phyloP scores from a whole-genome alignment of 345 rosid species.

The Acer campestre region DNA sequence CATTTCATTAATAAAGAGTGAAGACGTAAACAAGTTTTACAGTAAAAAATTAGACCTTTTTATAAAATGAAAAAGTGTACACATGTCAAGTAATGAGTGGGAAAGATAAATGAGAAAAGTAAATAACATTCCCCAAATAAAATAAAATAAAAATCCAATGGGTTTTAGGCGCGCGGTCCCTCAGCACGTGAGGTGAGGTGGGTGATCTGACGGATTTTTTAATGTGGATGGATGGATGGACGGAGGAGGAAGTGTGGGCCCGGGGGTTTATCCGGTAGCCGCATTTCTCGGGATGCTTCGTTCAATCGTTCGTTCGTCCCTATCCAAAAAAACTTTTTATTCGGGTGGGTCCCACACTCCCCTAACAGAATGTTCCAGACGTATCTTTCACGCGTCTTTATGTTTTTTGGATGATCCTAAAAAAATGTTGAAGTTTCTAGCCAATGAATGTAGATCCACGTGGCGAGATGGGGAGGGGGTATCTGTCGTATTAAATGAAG shows the following conservation, averaged over 20 bases:
- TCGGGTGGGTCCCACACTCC: conserved; percentile 3
- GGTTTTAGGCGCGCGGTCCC: not conserved
- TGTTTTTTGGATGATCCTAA: not conserved
- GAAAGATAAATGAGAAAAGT: no score
- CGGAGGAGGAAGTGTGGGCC: conserved; percentile 11
- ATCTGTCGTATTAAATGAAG: not conserved
- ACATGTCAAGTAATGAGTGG: no score
- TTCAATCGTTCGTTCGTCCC: conserved; percentile 20
- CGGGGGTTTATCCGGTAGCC: conserved; percentile 27
- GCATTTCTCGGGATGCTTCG: conserved; percentile 26
- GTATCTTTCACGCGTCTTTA: conserved; percentile 15
- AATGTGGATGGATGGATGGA: not conserved
- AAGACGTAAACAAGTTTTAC: no score
- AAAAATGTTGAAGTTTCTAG: not conserved
- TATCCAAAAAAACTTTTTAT: conserved; percentile 4
- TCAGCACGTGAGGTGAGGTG: conserved; percentile 19
- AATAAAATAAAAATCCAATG: no score
- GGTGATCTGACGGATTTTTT: not conserved
- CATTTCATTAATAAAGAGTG: no score
- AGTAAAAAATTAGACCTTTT: no score
- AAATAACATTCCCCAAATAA: no score
- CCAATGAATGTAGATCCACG: not conserved
- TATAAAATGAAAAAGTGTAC: no score
- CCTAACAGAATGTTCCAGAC: conserved; percentile 20
- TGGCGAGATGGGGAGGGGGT: not conserved